Conservation (phyloP, 176 grass and related monocot species). For the Oryza rufipogon region DNA sequence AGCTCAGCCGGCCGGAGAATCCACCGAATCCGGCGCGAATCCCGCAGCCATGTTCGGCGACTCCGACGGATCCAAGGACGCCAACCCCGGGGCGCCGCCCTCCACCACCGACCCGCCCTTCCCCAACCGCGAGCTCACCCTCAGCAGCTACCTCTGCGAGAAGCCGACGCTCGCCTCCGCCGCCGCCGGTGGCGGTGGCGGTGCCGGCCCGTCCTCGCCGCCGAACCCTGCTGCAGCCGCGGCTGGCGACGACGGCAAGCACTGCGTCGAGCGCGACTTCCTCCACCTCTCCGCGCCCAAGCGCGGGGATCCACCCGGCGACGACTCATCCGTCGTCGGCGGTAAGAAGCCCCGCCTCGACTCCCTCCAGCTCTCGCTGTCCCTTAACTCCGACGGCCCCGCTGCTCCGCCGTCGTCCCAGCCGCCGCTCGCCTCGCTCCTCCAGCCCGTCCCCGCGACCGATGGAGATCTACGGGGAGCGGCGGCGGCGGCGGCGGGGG, state of each 20-base stretch:
- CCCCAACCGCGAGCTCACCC: slow-evolving; percentile 68
- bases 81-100: slow-evolving; percentile 25
- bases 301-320: slow-evolving; percentile 65
- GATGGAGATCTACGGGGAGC: slow-evolving; percentile 51
- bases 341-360: slow-evolving; percentile 78
- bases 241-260: slow-evolving; percentile 7
- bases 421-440: slow-evolving; percentile 26
- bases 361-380: slow-evolving; percentile 79
- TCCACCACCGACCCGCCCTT: slow-evolving; percentile 44
- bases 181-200: not conserved
- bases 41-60: slow-evolving; percentile 54
- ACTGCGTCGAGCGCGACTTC: slow-evolving; percentile 72
- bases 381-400: slow-evolving; percentile 61
- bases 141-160: slow-evolving; percentile 79
- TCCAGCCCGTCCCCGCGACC: slow-evolving; percentile 5
- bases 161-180: slow-evolving; percentile 51
- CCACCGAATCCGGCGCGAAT: not conserved
- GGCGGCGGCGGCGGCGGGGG: not conserved
- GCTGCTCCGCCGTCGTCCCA: slow-evolving; percentile 1
- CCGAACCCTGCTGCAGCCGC: slow-evolving; percentile 2
- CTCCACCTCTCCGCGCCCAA: slow-evolving; percentile 70
- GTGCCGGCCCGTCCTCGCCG: slow-evolving; percentile 38
- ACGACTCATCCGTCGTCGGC: slow-evolving; percentile 57
- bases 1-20: not conserved
- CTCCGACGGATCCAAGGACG: slow-evolving; percentile 69